Conservation (phyloP, 257 asterid genomes). For the Solanum habrochaites region DNA sequence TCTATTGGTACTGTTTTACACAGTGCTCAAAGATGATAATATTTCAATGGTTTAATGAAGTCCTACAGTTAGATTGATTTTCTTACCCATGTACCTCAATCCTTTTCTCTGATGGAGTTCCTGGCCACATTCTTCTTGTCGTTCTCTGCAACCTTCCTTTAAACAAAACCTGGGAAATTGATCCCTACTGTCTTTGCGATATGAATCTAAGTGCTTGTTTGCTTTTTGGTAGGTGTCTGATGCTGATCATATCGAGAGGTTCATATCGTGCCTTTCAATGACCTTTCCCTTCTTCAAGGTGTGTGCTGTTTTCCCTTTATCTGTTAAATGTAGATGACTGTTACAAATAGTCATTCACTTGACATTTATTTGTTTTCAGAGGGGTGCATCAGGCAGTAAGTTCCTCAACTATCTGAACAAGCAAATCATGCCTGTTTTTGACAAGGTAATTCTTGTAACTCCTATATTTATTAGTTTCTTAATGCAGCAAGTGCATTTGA, state of each 20-base stretch:
- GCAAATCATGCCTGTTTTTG: slow-evolving; percentile 82
- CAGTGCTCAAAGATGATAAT: background rate
- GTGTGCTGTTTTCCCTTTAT: background rate
- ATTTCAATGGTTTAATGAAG: background rate
- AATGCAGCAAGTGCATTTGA: background rate
- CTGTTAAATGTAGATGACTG: background rate
- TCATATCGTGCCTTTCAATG: slow-evolving; percentile 61
- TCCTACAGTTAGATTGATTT: background rate
- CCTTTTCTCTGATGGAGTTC: background rate
- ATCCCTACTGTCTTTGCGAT: background rate
- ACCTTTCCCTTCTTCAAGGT: slow-evolving; percentile 83
- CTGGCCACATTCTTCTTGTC: background rate
- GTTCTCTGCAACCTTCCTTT: background rate
- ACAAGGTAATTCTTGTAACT: slow-evolving; percentile 45
- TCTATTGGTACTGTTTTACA: background rate
- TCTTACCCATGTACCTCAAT: background rate
- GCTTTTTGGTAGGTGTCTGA: slow-evolving; percentile 57
- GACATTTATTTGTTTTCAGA: slow-evolving; percentile 33
- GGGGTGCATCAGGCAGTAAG: slow-evolving; percentile 87
- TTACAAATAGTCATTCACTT: slow-evolving; percentile 1
- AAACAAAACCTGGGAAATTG: background rate
- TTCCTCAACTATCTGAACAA: slow-evolving; percentile 68
- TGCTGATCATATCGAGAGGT: slow-evolving; percentile 72
- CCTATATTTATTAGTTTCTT: background rate
- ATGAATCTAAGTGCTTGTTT: background rate